Evolutionary conservation across 2,329 filamentous ascomycete species (phyloP).

Genomic region (Orbilia quercus): DNA sequence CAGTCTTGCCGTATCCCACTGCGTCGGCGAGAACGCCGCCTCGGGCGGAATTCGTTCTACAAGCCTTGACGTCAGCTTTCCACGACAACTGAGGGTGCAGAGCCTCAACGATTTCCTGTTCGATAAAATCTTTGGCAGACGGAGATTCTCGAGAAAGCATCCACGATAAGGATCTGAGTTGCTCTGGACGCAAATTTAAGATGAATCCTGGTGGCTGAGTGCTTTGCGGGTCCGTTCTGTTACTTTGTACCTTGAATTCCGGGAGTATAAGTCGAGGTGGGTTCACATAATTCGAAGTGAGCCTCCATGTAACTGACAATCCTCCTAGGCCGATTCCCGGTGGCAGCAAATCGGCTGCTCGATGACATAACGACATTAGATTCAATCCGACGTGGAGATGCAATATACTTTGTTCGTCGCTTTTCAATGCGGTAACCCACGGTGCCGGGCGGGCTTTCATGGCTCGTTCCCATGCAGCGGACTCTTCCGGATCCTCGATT

Average conservation of each 20-base stretch:
- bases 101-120: constrained; percentile 71
- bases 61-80: constrained; percentile 70
- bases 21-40: constrained; percentile 74
- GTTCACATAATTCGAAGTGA: constrained; percentile 65
- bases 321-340: constrained; percentile 24
- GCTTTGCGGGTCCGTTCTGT: constrained; percentile 62
- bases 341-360: constrained; percentile 62
- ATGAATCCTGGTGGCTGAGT: constrained; percentile 63
- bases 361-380: constrained; percentile 64
- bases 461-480: constrained; percentile 67
- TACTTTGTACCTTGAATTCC: constrained; percentile 65
- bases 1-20: constrained; percentile 76
- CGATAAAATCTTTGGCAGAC: constrained; percentile 63
- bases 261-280: constrained; percentile 60
- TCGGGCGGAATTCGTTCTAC: constrained; percentile 64
- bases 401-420: constrained; percentile 59
- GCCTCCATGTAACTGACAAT: constrained; percentile 63
- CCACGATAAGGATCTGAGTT: constrained; percentile 70
- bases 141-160: constrained; percentile 69
- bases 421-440: constrained; percentile 63
- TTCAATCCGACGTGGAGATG: constrained; percentile 65
- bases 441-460: constrained; percentile 66
- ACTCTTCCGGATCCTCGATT: constrained; percentile 68
- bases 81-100: constrained; percentile 67
- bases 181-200: constrained; percentile 66